Evolutionary conservation across 2,329 filamentous ascomycete species (phyloP).

Genomic region (Cytospora piceae): DNA sequence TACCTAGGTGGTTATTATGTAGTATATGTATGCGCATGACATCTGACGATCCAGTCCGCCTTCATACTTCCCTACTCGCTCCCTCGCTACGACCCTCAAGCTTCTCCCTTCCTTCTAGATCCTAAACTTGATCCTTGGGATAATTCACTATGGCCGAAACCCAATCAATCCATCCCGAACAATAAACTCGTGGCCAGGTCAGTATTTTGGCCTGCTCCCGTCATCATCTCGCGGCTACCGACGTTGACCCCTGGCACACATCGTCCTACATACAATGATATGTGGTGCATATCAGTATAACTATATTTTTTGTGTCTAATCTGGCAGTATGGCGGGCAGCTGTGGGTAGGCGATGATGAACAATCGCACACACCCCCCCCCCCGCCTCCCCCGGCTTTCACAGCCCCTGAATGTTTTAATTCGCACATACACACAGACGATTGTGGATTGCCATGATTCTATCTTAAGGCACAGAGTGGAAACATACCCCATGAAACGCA

Average conservation of each 20-base stretch:
- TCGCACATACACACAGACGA: constrained; percentile 12
- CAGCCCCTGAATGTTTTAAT: constrained; percentile 11
- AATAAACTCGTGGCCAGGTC: background rate
- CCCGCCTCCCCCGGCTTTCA: background rate
- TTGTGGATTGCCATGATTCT: constrained; percentile 7
- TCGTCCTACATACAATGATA: background rate
- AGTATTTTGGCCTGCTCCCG: background rate
- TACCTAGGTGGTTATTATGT: too few species aligned
- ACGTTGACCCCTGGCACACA: background rate
- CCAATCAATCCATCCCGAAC: background rate
- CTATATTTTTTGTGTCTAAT: background rate
- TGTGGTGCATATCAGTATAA: too few species aligned
- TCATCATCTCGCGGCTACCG: background rate
- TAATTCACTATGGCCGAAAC: background rate
- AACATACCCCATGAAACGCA: constrained; percentile 10
- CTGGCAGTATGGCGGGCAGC: background rate
- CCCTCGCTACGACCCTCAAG: background rate
- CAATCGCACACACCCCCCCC: background rate
- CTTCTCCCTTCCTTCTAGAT: background rate
- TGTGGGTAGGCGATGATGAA: background rate
- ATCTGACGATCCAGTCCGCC: background rate
- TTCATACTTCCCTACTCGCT: background rate
- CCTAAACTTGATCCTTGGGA: background rate
- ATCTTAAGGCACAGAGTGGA: background rate
- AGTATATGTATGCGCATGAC: background rate